Evolutionary conservation across 805 yeast genomes (phyloP).

Genomic region (Pichia insulana): DNA sequence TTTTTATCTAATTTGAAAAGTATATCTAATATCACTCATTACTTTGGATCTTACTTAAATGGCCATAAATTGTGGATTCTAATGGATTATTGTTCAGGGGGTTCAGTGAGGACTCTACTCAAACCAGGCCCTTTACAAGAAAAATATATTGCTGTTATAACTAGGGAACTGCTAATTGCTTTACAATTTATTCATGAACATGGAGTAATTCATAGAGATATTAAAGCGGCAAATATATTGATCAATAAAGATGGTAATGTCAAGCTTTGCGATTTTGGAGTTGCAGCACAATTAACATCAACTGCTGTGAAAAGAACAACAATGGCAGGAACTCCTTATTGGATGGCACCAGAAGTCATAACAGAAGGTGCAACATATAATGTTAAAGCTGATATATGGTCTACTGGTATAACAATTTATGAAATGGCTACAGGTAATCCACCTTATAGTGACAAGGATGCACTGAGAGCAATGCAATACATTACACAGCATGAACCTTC

Average conservation of each 20-base stretch:
- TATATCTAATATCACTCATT: slow-evolving; percentile 87
- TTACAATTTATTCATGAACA: slow-evolving; percentile 73
- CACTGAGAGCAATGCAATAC: slow-evolving; percentile 87
- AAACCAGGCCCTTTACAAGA: slow-evolving; percentile 88
- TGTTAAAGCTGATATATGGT: slow-evolving; percentile 94
- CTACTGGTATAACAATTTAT: slow-evolving; percentile 86
- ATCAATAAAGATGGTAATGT: slow-evolving; percentile 79
- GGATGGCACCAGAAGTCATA: slow-evolving; percentile 99
- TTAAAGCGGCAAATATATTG: slow-evolving; percentile 92
- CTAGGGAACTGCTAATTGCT: slow-evolving; percentile 74
- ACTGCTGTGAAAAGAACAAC: slow-evolving; percentile 76
- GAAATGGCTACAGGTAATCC: slow-evolving; percentile 97
- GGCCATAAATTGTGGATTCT: slow-evolving; percentile 95
- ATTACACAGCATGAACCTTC: slow-evolving; percentile 93
- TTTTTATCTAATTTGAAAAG: slow-evolving; percentile 73
- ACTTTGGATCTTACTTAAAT: slow-evolving; percentile 77
- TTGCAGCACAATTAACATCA: slow-evolving; percentile 85
- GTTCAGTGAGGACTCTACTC: slow-evolving; percentile 77
- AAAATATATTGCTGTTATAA: slow-evolving; percentile 69
- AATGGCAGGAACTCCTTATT: slow-evolving; percentile 92
- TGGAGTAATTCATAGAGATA: slow-evolving; percentile 92
- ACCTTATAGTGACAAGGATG: slow-evolving; percentile 93
- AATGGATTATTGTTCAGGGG: slow-evolving; percentile 97
- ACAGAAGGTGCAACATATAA: slow-evolving; percentile 85
- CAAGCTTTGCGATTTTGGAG: slow-evolving; percentile 94